Base-by-base conservation (phyloP, 129 eudicot genomes). In the Arctium minus region DNA sequence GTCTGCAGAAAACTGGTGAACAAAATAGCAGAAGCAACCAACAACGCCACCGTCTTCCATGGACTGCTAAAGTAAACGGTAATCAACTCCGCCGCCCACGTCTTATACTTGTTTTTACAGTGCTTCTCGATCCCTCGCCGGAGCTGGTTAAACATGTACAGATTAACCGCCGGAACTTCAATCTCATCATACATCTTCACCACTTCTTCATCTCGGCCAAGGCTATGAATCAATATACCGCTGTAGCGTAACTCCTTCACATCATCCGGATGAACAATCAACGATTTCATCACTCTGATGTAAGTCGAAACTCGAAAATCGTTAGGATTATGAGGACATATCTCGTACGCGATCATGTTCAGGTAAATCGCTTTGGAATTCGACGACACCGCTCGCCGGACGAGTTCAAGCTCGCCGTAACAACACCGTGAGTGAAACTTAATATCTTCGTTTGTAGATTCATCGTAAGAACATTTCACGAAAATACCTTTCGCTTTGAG, bases 311-410 rank as follows among this genome's bases (percentile, higher is more conserved):
- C 73, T 6, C 87, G 38, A 3, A 77, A 67, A 70, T 88, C 89
- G 6, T 77, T 82, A 7, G 86, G 87, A 76, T 80, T 80, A 71
- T 86, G 82, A 4, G 85, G 82, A 10, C 91, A 79, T 79, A 82
- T 74, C 87, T 88, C 91, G 36, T 86, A 88, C 1, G 91, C 91
- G 56, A 81, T 75, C 85, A 88, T 46, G 87, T 88, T 88, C 22
- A 86, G 37, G 79, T 76, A 78, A 9, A 86, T 75, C 18, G 83
- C 78, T 56, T 80, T 84, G 0, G 87, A 35, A n/a, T 70, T 69
- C 0, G 77, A 13, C 6, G 82, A 73, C 3, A 88, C 42, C 0
- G 78, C 86, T 30, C 88, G 15, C 0, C 46, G 78, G 0, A 85
- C 89, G 8, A 88, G 84, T 40, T 83, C 79, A 0, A 88, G 80